Conservation (phyloP, 2,329 filamentous ascomycete genomes). For the Fusarium continuum region DNA sequence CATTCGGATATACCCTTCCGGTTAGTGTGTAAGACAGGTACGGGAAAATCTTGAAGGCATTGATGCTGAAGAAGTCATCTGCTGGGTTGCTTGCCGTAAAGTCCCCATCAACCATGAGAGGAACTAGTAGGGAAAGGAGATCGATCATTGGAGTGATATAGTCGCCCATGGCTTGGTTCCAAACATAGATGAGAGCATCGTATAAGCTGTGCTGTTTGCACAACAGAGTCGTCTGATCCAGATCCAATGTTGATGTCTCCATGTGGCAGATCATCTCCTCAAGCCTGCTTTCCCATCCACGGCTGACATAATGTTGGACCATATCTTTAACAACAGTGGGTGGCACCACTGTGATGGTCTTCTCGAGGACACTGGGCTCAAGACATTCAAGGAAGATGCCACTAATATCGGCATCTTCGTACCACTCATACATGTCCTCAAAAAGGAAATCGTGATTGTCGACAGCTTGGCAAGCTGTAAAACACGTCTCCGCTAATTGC, state of each 20-base stretch:
- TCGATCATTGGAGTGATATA: conserved; percentile 92
- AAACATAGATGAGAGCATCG: conserved; percentile 95
- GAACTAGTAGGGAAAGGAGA: conserved; percentile 74
- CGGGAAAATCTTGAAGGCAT: conserved; percentile 90
- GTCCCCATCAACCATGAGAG: conserved; percentile 65
- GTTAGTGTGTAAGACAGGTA: conserved; percentile 94
- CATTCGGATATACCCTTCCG: conserved; percentile 90
- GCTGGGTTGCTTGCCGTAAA: conserved; percentile 64
- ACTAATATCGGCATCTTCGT: conserved; percentile 77
- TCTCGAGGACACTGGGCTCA: conserved; percentile 86
- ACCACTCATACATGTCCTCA: conserved; percentile 89
- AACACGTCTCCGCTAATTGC: conserved; percentile 84
- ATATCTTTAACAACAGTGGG: conserved; percentile 87
- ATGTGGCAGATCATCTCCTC: conserved; percentile 96
- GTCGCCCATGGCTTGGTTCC: conserved; percentile 89
- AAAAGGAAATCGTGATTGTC: conserved; percentile 85
- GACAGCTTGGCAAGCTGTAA: conserved; percentile 82
- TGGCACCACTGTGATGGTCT: conserved; percentile 77
- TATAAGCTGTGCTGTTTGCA: conserved; percentile 94
- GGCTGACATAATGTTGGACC: conserved; percentile 80
- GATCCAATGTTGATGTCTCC: conserved; percentile 88
- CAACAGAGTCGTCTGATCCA: conserved; percentile 89
- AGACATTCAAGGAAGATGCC: conserved; percentile 87
- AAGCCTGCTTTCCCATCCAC: conserved; percentile 77
- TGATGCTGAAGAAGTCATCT: conserved; percentile 69